Conservation (phyloP, 2,329 filamentous ascomycete species). For the Pochonia chlamydosporia region DNA sequence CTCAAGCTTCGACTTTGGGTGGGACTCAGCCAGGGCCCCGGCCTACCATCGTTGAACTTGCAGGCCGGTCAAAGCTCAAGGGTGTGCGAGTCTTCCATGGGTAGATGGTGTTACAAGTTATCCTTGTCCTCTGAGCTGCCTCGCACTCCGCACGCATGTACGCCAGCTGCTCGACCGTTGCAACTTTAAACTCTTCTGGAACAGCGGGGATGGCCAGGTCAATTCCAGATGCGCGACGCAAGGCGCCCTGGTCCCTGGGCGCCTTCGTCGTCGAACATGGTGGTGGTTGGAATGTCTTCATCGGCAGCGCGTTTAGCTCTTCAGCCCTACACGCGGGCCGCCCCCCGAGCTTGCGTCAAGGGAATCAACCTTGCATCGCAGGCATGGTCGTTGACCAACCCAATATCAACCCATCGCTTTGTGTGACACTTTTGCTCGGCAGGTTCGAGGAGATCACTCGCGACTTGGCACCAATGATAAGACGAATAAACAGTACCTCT, state of each 20-base stretch:
- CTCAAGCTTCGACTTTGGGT: neutral
- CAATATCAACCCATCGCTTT: neutral
- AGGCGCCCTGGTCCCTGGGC: conserved; percentile 7
- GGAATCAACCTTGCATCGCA: conserved; percentile 5
- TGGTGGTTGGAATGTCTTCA: conserved; percentile 10
- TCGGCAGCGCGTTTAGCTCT: conserved; percentile 4
- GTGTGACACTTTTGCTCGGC: neutral
- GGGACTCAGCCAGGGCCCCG: neutral
- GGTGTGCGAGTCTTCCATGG: neutral
- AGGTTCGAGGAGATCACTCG: too few species aligned
- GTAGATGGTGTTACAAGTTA: neutral
- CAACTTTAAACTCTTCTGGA: conserved; percentile 7
- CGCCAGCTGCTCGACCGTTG: conserved; percentile 2
- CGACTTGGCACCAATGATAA: too few species aligned
- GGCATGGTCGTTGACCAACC: conserved; percentile 4
- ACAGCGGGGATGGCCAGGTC: conserved; percentile 2
- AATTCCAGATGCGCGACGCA: neutral
- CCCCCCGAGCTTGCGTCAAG: conserved; percentile 7
- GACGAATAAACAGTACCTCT: too few species aligned
- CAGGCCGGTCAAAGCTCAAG: too few species aligned
- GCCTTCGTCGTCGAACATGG: conserved; percentile 6
- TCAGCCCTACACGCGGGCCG: conserved; percentile 12
- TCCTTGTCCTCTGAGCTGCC: conserved; percentile 3
- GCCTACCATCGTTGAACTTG: too few species aligned
- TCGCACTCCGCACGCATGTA: conserved; percentile 3